Base-by-base conservation (phyloP, 495 filamentous ascomycete species). In the Hypoxylon trugodes region DNA sequence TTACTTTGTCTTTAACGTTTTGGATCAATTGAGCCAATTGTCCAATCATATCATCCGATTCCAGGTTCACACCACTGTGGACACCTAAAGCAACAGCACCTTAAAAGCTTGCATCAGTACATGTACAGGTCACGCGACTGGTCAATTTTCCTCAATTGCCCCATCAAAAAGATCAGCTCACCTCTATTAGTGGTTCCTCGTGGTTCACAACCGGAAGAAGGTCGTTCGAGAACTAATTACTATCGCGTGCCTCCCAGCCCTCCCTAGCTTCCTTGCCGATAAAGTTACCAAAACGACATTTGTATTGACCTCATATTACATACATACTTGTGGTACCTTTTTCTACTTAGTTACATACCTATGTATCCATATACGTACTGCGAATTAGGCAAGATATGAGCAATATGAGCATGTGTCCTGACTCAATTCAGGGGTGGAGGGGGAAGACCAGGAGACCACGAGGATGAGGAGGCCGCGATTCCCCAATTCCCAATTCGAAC, bases 221-320 rank as follows among this genome's bases (percentile, higher is more conserved):
- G 63, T 66, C 63, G 63, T 66, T 66, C 63, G 63, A 66, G 56
- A 66, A 49, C 50, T 56, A 50, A 36, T 16, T 45, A 19, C 42
- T 45, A 63, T 66, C 63, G 63, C 63, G 63, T 66, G 63, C 56
- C 51, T 60, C 63, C 56, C n/a, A n/a, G n/a, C n/a, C n/a, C 63
- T 61, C 60, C 49, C 54, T 24, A 30, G 30, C 19, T n/a, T n/a
- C n/a, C 40, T 43, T 24, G 24, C 22, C 6, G 24, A 46, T 15
- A 35, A 35, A n/a, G 32, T 35, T 4, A 3, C 32, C 2, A 35
- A n/a, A n/a, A n/a, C n/a, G n/a, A n/a, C n/a, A n/a, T n/a, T n/a
- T 12, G 32, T 35, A 35, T 3, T 35, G 8, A 35, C 13, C 32
- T 35, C 32, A 35, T 2, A 4, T 18, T 38, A 18, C 36, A 38